Conservation (phyloP, 805 yeast genomes). For the Aciculoconidium aculeatum region DNA sequence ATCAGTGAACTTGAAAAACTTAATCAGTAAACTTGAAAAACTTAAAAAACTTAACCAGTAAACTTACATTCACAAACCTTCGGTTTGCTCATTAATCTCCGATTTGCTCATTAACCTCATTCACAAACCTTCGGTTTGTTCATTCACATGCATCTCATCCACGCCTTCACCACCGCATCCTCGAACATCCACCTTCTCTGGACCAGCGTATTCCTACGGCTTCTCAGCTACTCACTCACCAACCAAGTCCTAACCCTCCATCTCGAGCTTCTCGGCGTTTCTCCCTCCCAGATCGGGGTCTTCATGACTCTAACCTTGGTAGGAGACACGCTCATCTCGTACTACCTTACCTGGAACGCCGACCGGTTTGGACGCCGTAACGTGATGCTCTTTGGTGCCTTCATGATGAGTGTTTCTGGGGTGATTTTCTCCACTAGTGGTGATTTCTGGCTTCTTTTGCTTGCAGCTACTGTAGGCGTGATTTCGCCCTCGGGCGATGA, state of each 20-base stretch:
- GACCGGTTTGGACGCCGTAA: slow-evolving; percentile 61
- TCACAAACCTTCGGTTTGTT: too few species aligned
- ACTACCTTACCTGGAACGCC: slow-evolving; percentile 70
- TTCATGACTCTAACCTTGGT: slow-evolving; percentile 78
- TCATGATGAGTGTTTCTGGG: slow-evolving; percentile 68
- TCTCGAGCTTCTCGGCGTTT: slow-evolving; percentile 47
- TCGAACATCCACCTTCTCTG: slow-evolving; percentile 60
- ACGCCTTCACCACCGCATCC: slow-evolving; percentile 33
- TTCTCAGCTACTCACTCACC: slow-evolving; percentile 72
- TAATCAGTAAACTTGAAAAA: too few species aligned
- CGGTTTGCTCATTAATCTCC: too few species aligned
- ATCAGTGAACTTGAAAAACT: too few species aligned
- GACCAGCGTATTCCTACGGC: slow-evolving; percentile 62
- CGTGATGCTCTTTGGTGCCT: slow-evolving; percentile 58
- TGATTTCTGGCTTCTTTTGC: slow-evolving; percentile 48
- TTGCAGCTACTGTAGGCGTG: slow-evolving; percentile 78
- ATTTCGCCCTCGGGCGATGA: slow-evolving; percentile 88
- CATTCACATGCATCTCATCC: slow-evolving; percentile 27
- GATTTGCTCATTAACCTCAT: background rate
- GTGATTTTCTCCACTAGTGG: slow-evolving; percentile 51
- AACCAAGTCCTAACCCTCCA: slow-evolving; percentile 73
- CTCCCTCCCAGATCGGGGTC: slow-evolving; percentile 58
- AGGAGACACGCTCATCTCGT: slow-evolving; percentile 74
- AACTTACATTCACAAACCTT: too few species aligned
- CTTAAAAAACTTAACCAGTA: too few species aligned